phyloP scores from a whole-genome alignment of 2,329 filamentous ascomycete genomes.

The Elsinoe ampelina region DNA sequence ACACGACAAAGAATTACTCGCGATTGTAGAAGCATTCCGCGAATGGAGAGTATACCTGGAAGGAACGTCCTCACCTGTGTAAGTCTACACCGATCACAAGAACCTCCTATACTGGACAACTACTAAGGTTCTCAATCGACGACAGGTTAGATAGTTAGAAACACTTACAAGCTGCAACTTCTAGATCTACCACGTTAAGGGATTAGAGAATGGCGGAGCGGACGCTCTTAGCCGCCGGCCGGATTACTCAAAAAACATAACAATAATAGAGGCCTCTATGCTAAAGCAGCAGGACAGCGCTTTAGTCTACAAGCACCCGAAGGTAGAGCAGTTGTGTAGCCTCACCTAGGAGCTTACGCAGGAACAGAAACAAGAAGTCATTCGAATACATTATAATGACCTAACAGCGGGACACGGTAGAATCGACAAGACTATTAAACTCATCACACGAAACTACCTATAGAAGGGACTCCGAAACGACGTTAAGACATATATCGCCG shows the following conservation, averaged over 20 bases:
- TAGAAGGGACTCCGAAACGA: constrained; percentile 2
- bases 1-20: too few species aligned
- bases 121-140: constrained; percentile 8
- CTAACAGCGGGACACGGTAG: not conserved
- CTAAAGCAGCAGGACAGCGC: not conserved
- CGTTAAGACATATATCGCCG: too few species aligned
- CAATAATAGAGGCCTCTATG: too few species aligned
- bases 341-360: not conserved
- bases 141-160: constrained; percentile 13
- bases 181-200: too few species aligned
- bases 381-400: not conserved
- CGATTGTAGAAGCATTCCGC: too few species aligned
- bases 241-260: too few species aligned
- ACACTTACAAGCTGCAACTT: too few species aligned
- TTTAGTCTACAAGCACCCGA: not conserved
- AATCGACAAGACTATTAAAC: constrained; percentile 3
- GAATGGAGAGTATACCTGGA: too few species aligned
- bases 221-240: too few species aligned
- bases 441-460: constrained; percentile 3
- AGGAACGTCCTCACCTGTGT: too few species aligned
- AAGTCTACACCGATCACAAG: too few species aligned
- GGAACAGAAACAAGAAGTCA: not conserved
- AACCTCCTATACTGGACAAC: constrained; percentile 12
- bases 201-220: too few species aligned
- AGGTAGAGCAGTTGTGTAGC: constrained; percentile 1